Base-by-base conservation (phyloP, 192 early-diverging fungal genomes). In the Allomyces javanicus region DNA sequence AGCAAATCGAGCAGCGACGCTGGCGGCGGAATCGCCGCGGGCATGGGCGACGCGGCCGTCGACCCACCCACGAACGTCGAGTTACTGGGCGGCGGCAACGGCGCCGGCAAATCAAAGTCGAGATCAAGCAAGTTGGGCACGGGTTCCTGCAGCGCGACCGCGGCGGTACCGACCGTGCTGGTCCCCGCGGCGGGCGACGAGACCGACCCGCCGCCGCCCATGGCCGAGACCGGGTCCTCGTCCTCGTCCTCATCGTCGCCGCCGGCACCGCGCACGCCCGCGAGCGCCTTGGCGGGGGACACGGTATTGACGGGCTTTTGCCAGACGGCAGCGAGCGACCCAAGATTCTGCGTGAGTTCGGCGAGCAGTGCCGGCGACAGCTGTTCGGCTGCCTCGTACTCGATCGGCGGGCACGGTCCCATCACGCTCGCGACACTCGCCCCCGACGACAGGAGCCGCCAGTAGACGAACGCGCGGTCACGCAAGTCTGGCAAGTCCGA, bases 381-480 rank as follows among this genome's bases (percentile, higher is more conserved):
- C 10, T 58, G 50, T n/a, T 58, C 50, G 17, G 50, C 12, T 6
- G 50, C 50, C 50, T 58, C 50, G 50, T 58, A 58, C 17, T 58
- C 50, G 50, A 58, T 58, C 50, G 50, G 50, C 50, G 50, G 50
- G 50, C 50, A 58, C 17, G 50, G 17, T 3, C 17, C 50, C 50
- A 58, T 58, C 9, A 58, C 6, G 3, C 9, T 12, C 50, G 12
- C 21, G 50, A 58, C 50, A n/a, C 21, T n/a, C 17, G 12, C 17
- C 2, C 93, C 88, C 23, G 92, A 89, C 5, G 91, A 93, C 9
- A 99, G 76, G 67, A 99, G 77, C 66, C 96, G 80, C 96, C 96
- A 99, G 78, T 99, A 99, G 55, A 99, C 80, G 71, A 93, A 99
- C 9, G 93, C 94, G 21, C 96, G 83, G 70, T 99, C 96, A 25